These are phyloP conservation scores for Stephania cephalantha DNA, from an alignment of 164 flowering plant genomes.

Conservation along the genomic window DNA sequence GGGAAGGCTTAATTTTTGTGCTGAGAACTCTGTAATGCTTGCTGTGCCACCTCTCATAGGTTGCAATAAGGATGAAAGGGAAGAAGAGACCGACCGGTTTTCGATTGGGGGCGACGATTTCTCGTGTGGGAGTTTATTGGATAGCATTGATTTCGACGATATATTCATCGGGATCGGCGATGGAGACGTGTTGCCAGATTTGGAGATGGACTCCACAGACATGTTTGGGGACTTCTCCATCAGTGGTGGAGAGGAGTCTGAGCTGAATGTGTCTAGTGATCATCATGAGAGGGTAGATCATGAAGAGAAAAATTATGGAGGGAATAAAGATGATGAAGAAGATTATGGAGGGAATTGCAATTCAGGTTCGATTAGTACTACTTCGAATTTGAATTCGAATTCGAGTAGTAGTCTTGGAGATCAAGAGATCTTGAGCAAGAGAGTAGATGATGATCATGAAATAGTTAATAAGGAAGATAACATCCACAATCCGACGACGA, in stretches of 20 bases:
- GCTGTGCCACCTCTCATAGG: slow-evolving; percentile 55
- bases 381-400: slow-evolving; percentile 14
- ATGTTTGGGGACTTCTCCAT: slow-evolving; percentile 59
- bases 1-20: neutral
- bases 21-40: slow-evolving; percentile 38
- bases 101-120: slow-evolving; percentile 31
- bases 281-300: slow-evolving; percentile 13
- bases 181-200: slow-evolving; percentile 62
- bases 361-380: slow-evolving; percentile 18
- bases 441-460: slow-evolving; percentile 19
- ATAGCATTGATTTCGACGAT: slow-evolving; percentile 76
- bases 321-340: slow-evolving; percentile 17
- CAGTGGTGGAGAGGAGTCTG: slow-evolving; percentile 52
- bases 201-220: slow-evolving; percentile 78
- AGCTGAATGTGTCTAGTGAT: no score
- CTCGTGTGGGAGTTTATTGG: slow-evolving; percentile 43
- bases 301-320: slow-evolving; percentile 8
- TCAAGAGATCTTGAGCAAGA: slow-evolving; percentile 42
- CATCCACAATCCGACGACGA: neutral
- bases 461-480: neutral
- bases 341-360: slow-evolving; percentile 22
- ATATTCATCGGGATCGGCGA: slow-evolving; percentile 53
- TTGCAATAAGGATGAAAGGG: slow-evolving; percentile 35
- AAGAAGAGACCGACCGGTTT: slow-evolving; percentile 40
- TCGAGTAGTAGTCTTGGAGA: slow-evolving; percentile 13